phyloP scores from a whole-genome alignment of 345 rosid genomes.

The Gossypium stocksii region DNA sequence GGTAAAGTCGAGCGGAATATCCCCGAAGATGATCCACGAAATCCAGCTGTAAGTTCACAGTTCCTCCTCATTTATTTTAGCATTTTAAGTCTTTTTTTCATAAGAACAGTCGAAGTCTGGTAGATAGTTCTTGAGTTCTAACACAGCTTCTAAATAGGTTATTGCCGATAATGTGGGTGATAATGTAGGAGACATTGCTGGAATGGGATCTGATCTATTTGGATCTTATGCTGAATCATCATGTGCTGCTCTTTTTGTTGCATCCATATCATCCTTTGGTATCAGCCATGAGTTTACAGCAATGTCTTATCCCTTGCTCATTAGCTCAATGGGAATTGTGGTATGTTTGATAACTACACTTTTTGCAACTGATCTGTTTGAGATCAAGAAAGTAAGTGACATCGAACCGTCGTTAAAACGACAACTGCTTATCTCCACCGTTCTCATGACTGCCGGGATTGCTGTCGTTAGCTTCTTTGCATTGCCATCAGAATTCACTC shows the following conservation, averaged over 20 bases:
- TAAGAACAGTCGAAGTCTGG: neutral
- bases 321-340: slow-evolving; percentile 58
- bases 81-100: neutral
- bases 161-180: slow-evolving; percentile 75
- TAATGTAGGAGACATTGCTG: slow-evolving; percentile 72
- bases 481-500: slow-evolving; percentile 57
- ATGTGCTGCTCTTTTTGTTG: slow-evolving; percentile 67
- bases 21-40: slow-evolving; percentile 67
- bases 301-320: slow-evolving; percentile 55
- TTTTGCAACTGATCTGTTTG: slow-evolving; percentile 57
- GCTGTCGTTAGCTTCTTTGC: slow-evolving; percentile 46
- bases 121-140: neutral
- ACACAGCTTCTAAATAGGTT: slow-evolving; percentile 34
- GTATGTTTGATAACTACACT: slow-evolving; percentile 61
- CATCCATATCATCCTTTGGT: slow-evolving; percentile 62
- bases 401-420: slow-evolving; percentile 59
- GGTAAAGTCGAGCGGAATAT: slow-evolving; percentile 63
- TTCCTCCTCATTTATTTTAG: neutral
- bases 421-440: slow-evolving; percentile 64
- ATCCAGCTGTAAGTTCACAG: slow-evolving; percentile 49
- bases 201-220: slow-evolving; percentile 68
- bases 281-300: slow-evolving; percentile 46
- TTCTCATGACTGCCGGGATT: slow-evolving; percentile 61
- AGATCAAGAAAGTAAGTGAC: slow-evolving; percentile 48
- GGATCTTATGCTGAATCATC: slow-evolving; percentile 72